These are phyloP conservation scores for Hamigera avellanea DNA, from an alignment of 495 filamentous ascomycete species.

Conservation along the genomic window DNA sequence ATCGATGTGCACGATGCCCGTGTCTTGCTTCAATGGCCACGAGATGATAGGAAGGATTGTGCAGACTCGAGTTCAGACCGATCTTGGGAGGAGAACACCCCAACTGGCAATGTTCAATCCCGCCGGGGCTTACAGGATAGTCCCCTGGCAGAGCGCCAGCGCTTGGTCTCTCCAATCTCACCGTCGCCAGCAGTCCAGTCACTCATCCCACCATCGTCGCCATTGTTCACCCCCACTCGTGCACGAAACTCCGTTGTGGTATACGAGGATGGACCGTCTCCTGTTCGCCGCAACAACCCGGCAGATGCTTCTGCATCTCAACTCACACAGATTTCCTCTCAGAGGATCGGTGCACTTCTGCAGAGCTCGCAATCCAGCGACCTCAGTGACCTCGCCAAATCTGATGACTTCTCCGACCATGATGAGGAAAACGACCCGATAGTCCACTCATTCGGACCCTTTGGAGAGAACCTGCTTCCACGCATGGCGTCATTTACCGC, in stretches of 20 bases:
- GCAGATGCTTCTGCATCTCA: conserved; percentile 12
- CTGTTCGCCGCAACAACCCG: conserved; percentile 23
- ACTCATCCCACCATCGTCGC: conserved; percentile 31
- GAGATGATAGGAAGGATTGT: conserved; percentile 45
- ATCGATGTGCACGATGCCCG: conserved; percentile 89
- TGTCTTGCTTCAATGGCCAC: conserved; percentile 81
- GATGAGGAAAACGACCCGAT: conserved; percentile 92
- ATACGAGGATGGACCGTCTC: conserved; percentile 46
- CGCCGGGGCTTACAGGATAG: conserved; percentile 39
- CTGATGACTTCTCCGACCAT: conserved; percentile 58
- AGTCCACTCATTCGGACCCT: conserved; percentile 80
- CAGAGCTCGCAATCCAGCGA: conserved; percentile 42
- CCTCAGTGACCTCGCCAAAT: conserved; percentile 41
- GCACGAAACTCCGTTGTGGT: conserved; percentile 42
- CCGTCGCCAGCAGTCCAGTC: conserved; percentile 51
- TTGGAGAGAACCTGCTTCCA: conserved; percentile 67
- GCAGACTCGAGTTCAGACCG: conserved; percentile 46
- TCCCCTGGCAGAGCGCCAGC: conserved; percentile 50
- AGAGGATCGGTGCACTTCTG: conserved; percentile 21
- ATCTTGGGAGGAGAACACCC: conserved; percentile 52
- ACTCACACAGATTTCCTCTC: conserved; percentile 13
- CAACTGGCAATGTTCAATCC: conserved; percentile 24
- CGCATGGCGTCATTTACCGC: conserved; percentile 65
- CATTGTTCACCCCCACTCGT: conserved; percentile 27
- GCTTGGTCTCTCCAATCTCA: conserved; percentile 59